A percentile compares a stretch with the other conserved stretches of the same genome.
Evolutionary conservation across 257 asterid species (phyloP).

Genomic region (Buddleja alternifolia): DNA sequence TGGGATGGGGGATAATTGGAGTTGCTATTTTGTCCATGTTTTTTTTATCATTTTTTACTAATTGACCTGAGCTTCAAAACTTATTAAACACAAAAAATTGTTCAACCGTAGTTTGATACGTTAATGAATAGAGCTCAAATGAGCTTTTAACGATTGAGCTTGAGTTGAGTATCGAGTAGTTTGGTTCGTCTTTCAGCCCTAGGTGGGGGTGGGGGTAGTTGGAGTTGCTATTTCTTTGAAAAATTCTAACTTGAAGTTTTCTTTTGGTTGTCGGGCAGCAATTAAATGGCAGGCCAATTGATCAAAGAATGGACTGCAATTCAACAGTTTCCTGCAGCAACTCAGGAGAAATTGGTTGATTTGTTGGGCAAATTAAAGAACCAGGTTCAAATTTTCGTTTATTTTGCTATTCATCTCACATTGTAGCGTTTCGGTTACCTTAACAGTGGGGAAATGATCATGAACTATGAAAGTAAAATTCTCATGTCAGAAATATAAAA

Average conservation of each 20-base stretch:
- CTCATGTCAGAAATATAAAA: background rate
- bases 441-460: background rate
- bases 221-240: background rate
- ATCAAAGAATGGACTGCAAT: constrained; percentile 88
- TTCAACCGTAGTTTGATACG: no score
- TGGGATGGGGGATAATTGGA: no score
- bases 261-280: constrained; percentile 35
- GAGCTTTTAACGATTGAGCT: no score
- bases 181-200: no score
- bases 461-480: background rate
- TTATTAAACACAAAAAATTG: no score
- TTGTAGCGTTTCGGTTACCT: background rate
- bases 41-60: no score
- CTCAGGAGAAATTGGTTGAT: constrained; percentile 86
- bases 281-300: constrained; percentile 71
- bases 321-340: constrained; percentile 89
- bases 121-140: no score
- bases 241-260: constrained; percentile 2
- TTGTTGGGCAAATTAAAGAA: constrained; percentile 75
- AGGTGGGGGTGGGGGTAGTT: no score
- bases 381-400: constrained; percentile 54
- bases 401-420: constrained; percentile 18
- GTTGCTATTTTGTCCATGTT: no score
- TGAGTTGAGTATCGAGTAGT: no score
- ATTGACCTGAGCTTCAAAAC: no score